These are phyloP conservation scores for Carpinus fangiana DNA, from an alignment of 306 rosid species.

Conservation along the genomic window DNA sequence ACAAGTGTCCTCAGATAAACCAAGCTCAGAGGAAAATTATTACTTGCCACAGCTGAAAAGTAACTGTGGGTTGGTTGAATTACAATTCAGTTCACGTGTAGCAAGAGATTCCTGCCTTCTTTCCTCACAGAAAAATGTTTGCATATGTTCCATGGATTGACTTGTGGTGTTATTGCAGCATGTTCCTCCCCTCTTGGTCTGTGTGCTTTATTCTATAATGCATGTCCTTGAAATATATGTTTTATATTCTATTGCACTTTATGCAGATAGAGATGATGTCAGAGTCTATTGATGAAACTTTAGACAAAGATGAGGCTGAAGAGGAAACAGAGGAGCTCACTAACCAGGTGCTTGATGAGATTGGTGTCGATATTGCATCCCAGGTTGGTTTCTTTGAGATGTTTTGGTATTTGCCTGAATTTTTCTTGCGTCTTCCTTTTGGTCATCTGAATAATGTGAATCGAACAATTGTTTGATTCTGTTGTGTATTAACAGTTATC, in stretches of 20 bases:
- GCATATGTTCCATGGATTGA: neutral
- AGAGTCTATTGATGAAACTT: slow-evolving; percentile 92
- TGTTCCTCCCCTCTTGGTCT: neutral
- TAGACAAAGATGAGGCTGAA: slow-evolving; percentile 97
- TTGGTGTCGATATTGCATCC: slow-evolving; percentile 97
- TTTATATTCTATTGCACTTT: slow-evolving; percentile 4
- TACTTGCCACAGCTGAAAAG: neutral
- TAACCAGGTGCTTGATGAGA: slow-evolving; percentile 99
- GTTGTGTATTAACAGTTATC: slow-evolving; percentile 59
- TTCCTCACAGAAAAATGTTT: neutral
- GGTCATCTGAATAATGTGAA: neutral
- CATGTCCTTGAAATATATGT: neutral
- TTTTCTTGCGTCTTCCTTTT: slow-evolving; percentile 13
- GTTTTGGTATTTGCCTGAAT: slow-evolving; percentile 4
- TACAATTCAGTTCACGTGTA: neutral
- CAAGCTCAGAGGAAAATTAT: neutral
- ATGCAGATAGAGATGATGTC: slow-evolving; percentile 99
- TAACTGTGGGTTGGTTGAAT: neutral
- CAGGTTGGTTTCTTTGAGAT: slow-evolving; percentile 60
- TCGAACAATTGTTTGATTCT: neutral
- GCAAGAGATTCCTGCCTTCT: neutral
- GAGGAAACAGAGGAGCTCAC: slow-evolving; percentile 99
- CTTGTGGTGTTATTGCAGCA: too few relatives aligned
- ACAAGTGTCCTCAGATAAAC: neutral
- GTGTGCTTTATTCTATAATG: neutral